A percentile compares a stretch with the other conserved stretches of the same genome.
Evolutionary conservation across 768 basidiomycete genomes (phyloP).

Genomic region (Trametes villosa): DNA sequence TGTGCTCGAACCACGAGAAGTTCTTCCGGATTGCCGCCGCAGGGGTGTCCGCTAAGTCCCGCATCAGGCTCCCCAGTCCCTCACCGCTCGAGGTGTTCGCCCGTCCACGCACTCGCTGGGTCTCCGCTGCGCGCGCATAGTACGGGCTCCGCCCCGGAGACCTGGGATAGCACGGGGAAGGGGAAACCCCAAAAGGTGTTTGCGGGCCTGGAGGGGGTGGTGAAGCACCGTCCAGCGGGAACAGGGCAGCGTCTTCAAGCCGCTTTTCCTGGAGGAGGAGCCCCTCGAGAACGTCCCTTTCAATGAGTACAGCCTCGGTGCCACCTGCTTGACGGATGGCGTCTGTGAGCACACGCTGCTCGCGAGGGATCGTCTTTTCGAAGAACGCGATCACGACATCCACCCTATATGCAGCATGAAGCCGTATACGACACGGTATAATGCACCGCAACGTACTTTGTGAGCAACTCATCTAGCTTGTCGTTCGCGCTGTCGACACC

Average conservation of each 20-base stretch:
- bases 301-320: slow-evolving; percentile 13
- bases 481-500: slow-evolving; percentile 28
- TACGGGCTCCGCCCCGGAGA: too few relatives aligned
- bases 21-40: slow-evolving; percentile 41
- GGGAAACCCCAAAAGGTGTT: too few relatives aligned
- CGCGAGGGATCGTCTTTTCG: slow-evolving; percentile 43
- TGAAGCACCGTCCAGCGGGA: not conserved
- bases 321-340: slow-evolving; percentile 3
- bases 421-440: not conserved
- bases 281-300: not conserved
- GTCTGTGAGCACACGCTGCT: slow-evolving; percentile 42
- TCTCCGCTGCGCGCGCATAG: slow-evolving; percentile 1
- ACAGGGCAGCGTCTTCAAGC: not conserved
- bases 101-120: not conserved
- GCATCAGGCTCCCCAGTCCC: not conserved
- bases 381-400: slow-evolving; percentile 43
- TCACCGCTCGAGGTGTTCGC: not conserved
- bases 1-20: slow-evolving; percentile 47
- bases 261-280: slow-evolving; percentile 2
- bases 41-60: slow-evolving; percentile 21
- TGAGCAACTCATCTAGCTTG: slow-evolving; percentile 21
- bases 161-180: too few relatives aligned
- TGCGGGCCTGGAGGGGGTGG: too few relatives aligned
- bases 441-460: not conserved
- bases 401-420: slow-evolving; percentile 20